Percentiles rank a stretch among this genome's conserved stretches.
Evolutionary conservation across 768 basidiomycete species (phyloP).

Genomic region (Flagelloscypha sp.): DNA sequence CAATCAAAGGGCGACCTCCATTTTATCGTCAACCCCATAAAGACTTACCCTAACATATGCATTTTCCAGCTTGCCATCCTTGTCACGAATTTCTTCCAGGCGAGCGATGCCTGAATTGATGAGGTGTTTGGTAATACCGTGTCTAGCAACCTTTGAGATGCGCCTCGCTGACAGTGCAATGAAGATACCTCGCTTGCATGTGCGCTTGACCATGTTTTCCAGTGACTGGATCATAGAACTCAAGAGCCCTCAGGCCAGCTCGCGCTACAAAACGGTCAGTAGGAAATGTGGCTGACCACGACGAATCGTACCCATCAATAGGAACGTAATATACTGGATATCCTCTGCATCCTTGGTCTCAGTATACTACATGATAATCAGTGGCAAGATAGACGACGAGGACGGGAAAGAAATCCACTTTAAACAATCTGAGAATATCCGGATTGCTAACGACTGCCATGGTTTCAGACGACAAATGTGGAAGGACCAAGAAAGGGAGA

Average conservation of each 20-base stretch:
- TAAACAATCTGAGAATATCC: conserved; percentile 76
- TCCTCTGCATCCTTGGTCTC: conserved; percentile 64
- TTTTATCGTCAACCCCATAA: too few species aligned
- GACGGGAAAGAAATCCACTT: conserved; percentile 32
- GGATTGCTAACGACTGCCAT: conserved; percentile 70
- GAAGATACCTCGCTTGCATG: conserved; percentile 73
- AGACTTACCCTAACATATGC: conserved; percentile 56
- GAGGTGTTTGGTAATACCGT: conserved; percentile 78
- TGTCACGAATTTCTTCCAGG: conserved; percentile 58
- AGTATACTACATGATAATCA: conserved; percentile 41
- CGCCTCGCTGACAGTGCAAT: neutral
- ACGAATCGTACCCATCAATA: too few species aligned
- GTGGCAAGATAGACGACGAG: neutral
- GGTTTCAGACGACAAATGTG: neutral
- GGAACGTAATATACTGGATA: conserved; percentile 72
- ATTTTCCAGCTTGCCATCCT: conserved; percentile 53
- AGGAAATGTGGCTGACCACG: too few species aligned
- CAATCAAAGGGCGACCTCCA: too few species aligned
- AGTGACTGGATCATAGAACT: conserved; percentile 75
- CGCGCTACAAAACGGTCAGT: too few species aligned
- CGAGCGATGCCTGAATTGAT: conserved; percentile 61
- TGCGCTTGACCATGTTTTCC: conserved; percentile 85
- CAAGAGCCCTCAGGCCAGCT: conserved; percentile 67
- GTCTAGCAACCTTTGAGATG: conserved; percentile 26
- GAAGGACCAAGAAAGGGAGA: neutral